Base-by-base conservation (phyloP, 805 yeast genomes). In the Spathaspora boniae region DNA sequence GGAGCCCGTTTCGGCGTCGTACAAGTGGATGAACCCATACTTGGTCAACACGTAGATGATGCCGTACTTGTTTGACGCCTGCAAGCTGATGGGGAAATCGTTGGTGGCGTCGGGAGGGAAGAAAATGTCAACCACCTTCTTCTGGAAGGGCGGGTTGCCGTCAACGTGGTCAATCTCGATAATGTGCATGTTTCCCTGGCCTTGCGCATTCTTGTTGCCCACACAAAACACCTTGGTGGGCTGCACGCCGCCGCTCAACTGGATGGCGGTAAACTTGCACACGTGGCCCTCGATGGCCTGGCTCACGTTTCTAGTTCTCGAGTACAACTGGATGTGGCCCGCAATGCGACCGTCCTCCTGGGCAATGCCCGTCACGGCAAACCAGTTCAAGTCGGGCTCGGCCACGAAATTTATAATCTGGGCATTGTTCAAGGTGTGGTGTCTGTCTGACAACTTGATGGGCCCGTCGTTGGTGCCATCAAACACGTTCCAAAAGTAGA, bases 211-310 rank as follows among this genome's bases (percentile, higher is more conserved):
- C 62, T 93, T 82, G 65, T 88, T 87, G 51, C 95, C 98, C 56
- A 91, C 89, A 41, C 94, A 85, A 60, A 93, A 91, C 21, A 91
- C 80, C 62, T 86, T 88, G 33, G 95, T 85, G 27, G 86, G 86
- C 30, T 62, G 63, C 19, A 78, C 50, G 26, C 89, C 86, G 37
- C 87, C 87, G 34, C 78, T 83, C 48, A 91, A 70, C 42, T 78
- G 73, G 44, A 93, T 67, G 41, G 73, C 70, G 36, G 96, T 87
- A 65, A 93, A 93, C 27, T 80, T 78, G 41, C 95, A 93, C 37
- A 94, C 98, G 62, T 93, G 98, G 51, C 98, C 98, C 56, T 93
- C 98, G 50, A 93, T 86, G 15, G 95, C 89, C 67, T 93, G 99
- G 9, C 97, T 89, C 26, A 91, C 86, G 55, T 85, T 84, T 65